Base-by-base conservation (phyloP, 1,139 yeast species). In the Blastobotrys buckinghamii region DNA sequence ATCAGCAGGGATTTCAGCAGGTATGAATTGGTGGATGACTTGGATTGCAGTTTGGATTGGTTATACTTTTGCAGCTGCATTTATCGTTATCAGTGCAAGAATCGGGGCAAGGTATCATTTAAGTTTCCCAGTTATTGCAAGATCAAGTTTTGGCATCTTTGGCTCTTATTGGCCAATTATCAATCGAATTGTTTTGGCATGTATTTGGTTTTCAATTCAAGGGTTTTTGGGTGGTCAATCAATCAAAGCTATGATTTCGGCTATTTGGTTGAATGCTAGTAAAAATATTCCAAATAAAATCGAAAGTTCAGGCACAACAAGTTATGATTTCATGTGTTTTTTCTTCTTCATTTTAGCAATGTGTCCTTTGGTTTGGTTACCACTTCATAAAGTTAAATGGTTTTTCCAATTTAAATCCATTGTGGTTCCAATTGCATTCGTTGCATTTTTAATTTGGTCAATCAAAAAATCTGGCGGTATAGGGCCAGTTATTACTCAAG, bases 11-110 rank as follows among this genome's bases (percentile, higher is more conserved):
- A 82, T 83, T 51, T 72, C 72, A 48, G 75, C 77, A 38, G 92
- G 92, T 7, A 70, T 87, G 68, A 78, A 82, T 16, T 86, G 95
- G 95, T 87, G 95, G 94, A 89, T 81, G 64, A 81, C 85, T 15
- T 87, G 95, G 95, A 63, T 86, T 32, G 77, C 92, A 0, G 90
- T 87, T 22, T 85, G 95, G 94, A 50, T 65, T 20, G 71, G 71
- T 6, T 66, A 67, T 50, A 53, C 64, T 34, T 46, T 67, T 22
- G 59, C 69, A 12, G 69, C 60, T 2, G 33, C 51, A 12, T 58
- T 68, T 46, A 65, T 70, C 17, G 62, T 65, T 17, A 44, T 63
- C 45, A 60, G 59, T 36, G 70, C 70, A 20, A 59, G 70, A 30
- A 61, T 66, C 24, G 74, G 74, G 41, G 63, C 68, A 16, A 59